phyloP scores from a whole-genome alignment of 2,329 filamentous ascomycete species.

The Trichoderma sp. region DNA sequence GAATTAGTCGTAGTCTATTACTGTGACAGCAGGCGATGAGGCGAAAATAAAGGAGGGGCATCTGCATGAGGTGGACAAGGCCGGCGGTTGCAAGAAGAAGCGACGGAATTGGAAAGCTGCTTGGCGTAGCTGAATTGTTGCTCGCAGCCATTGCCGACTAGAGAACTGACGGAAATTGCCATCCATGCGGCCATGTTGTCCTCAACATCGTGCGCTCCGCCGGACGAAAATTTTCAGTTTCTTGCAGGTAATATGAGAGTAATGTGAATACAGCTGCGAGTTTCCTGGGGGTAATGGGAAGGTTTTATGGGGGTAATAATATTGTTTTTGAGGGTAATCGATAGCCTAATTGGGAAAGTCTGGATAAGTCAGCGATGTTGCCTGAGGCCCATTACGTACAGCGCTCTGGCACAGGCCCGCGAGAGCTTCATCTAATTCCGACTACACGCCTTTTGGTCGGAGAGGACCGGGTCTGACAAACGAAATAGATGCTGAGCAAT shows the following conservation, averaged over 20 bases:
- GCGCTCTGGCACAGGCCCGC: not conserved
- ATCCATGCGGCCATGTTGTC: not conserved
- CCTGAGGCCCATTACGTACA: slow-evolving; percentile 23
- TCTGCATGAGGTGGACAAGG: not conserved
- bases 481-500: not conserved
- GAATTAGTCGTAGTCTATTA: slow-evolving; percentile 7
- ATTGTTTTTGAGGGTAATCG: slow-evolving; percentile 22
- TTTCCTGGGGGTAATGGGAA: slow-evolving; percentile 22
- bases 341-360: slow-evolving; percentile 15
- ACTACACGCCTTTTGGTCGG: not conserved
- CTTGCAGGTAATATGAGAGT: slow-evolving; percentile 10
- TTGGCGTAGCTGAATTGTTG: not conserved
- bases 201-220: not conserved
- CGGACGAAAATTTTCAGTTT: not conserved
- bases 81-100: slow-evolving; percentile 13
- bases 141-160: not conserved
- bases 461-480: slow-evolving; percentile 1
- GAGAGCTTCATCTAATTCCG: not conserved
- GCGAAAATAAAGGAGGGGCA: slow-evolving; percentile 11
- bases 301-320: slow-evolving; percentile 22
- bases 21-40: slow-evolving; percentile 18
- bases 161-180: not conserved
- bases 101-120: slow-evolving; percentile 3
- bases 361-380: not conserved
- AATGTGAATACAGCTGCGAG: slow-evolving; percentile 10